phyloP scores from a whole-genome alignment of 495 filamentous ascomycete species.

The Melanomma pulvis-pyrius region DNA sequence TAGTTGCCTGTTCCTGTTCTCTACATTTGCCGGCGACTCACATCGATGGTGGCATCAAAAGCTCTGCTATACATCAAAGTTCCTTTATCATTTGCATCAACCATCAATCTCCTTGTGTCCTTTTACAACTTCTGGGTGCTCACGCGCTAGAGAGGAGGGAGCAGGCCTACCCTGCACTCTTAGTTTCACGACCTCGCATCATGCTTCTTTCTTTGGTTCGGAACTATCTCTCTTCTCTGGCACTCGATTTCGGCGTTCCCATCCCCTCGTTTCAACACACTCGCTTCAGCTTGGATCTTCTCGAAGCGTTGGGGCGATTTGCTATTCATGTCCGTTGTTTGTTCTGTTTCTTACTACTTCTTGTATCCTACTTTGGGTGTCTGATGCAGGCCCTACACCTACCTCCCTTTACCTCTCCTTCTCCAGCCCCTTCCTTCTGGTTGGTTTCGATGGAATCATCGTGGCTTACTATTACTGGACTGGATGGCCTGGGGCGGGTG shows the following conservation, averaged over 20 bases:
- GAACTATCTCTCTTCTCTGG: conserved; percentile 27
- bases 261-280: conserved; percentile 10
- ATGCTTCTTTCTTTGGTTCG: conserved; percentile 11
- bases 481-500: neutral
- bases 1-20: neutral
- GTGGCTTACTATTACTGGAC: neutral
- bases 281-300: conserved; percentile 19
- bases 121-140: conserved; percentile 16
- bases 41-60: conserved; percentile 1
- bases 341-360: conserved; percentile 19
- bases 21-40: conserved; percentile 6
- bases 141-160: conserved; percentile 33
- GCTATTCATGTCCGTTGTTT: neutral
- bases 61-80: neutral
- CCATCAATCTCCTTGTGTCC: conserved; percentile 11
- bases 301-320: neutral
- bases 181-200: conserved; percentile 31
- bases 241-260: conserved; percentile 12
- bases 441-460: neutral
- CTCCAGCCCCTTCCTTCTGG: neutral
- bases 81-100: neutral
- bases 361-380: conserved; percentile 34
- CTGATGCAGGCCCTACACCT: neutral
- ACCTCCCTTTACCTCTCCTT: neutral
- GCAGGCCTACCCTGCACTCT: conserved; percentile 34